Percentiles rank a stretch among this genome's conserved stretches.
Evolutionary conservation across 2,329 filamentous ascomycete species (phyloP).

Genomic region (Arthrobotrys entomopaga): DNA sequence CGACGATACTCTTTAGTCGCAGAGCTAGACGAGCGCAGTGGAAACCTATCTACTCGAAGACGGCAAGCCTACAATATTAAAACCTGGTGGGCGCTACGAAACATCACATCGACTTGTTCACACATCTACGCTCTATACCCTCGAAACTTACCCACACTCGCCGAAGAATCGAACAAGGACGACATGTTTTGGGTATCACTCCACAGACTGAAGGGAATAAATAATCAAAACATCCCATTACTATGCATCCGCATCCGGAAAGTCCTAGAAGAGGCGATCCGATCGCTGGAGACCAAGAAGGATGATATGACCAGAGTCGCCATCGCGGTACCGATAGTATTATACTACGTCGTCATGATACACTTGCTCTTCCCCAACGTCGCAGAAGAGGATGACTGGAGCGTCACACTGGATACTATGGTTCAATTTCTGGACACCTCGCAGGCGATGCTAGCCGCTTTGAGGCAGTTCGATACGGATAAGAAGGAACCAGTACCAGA

Average conservation of each 20-base stretch:
- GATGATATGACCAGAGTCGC: constrained; percentile 13
- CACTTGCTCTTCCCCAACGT: constrained; percentile 53
- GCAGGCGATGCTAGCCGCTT: constrained; percentile 21
- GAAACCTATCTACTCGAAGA: constrained; percentile 40
- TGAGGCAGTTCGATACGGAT: constrained; percentile 38
- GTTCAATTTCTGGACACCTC: constrained; percentile 45
- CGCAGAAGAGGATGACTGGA: constrained; percentile 38
- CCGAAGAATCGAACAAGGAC: constrained; percentile 42
- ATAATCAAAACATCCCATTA: constrained; percentile 51
- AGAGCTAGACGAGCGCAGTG: constrained; percentile 48
- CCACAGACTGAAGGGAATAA: constrained; percentile 49
- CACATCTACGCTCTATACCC: constrained; percentile 55
- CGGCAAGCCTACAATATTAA: constrained; percentile 52
- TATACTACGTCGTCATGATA: constrained; percentile 55
- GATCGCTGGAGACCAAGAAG: constrained; percentile 36
- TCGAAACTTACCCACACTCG: constrained; percentile 23
- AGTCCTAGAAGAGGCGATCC: constrained; percentile 49
- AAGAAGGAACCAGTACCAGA: constrained; percentile 16
- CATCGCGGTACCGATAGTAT: constrained; percentile 31
- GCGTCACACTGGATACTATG: constrained; percentile 51
- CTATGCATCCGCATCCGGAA: constrained; percentile 49
- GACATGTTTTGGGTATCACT: constrained; percentile 47
- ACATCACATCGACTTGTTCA: constrained; percentile 54
- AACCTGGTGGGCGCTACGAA: constrained; percentile 49
- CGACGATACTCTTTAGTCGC: constrained; percentile 42